These are phyloP conservation scores for Filosporella fistucella DNA, from an alignment of 495 filamentous ascomycete species.

Conservation along the genomic window DNA sequence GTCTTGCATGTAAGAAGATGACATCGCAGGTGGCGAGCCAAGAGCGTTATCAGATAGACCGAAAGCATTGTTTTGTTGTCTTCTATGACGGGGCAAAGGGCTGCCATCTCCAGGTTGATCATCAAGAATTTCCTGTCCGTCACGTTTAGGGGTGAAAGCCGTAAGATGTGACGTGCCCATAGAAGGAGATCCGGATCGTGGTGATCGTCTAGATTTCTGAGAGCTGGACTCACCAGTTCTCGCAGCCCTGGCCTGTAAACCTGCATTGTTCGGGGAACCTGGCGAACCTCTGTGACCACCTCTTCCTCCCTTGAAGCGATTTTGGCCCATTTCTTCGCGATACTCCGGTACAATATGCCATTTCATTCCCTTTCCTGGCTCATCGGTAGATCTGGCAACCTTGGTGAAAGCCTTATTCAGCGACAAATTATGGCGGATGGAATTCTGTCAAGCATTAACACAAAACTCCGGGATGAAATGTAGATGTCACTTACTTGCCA, in stretches of 20 bases:
- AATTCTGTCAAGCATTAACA: conserved; percentile 73
- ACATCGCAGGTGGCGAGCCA: conserved; percentile 66
- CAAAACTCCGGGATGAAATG: no score
- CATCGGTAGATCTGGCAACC: conserved; percentile 83
- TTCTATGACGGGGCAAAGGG: conserved; percentile 45
- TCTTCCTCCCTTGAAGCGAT: conserved; percentile 43
- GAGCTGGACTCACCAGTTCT: conserved; percentile 3
- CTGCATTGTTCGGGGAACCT: conserved; percentile 50
- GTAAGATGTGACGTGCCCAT: conserved; percentile 35
- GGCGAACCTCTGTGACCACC: conserved; percentile 56
- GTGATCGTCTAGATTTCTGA: conserved; percentile 48
- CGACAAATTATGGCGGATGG: conserved; percentile 93
- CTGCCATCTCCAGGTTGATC: conserved; percentile 44
- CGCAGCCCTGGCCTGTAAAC: conserved; percentile 3
- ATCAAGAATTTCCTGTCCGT: conserved; percentile 45
- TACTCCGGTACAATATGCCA: conserved; percentile 84
- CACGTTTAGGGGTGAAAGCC: conserved; percentile 55
- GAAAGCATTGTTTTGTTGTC: conserved; percentile 40
- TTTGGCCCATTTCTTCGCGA: conserved; percentile 63
- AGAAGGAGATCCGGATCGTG: conserved; percentile 39
- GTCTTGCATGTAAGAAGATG: conserved; percentile 54
- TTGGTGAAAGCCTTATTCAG: conserved; percentile 91
- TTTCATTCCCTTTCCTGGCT: conserved; percentile 98
- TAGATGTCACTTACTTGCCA: conserved; percentile 78
- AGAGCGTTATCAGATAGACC: conserved; percentile 54